Conservation (phyloP, 2,329 filamentous ascomycete genomes). For the Fonsecaea pugnacius region DNA sequence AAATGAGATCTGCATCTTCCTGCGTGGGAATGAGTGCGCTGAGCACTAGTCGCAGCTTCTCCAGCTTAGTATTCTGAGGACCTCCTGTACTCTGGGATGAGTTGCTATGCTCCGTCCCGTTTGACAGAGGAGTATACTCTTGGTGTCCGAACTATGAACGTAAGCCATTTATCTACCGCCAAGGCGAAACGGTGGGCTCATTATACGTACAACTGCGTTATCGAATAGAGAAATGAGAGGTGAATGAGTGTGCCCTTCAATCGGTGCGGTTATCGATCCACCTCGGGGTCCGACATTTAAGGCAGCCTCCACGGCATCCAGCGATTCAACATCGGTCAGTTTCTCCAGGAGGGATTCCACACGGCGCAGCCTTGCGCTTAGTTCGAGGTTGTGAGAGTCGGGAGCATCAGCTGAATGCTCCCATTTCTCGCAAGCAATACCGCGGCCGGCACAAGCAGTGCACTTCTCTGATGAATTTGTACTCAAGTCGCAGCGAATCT, state of each 20-base stretch:
- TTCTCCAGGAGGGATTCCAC: slow-evolving; percentile 9
- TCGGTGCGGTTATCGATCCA: slow-evolving; percentile 11
- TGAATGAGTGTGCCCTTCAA: slow-evolving; percentile 5
- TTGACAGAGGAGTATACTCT: slow-evolving; percentile 30
- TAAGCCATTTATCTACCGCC: background rate
- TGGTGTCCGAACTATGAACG: slow-evolving; percentile 15
- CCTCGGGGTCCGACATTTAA: background rate
- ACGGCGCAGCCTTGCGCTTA: slow-evolving; percentile 11
- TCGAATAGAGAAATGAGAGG: slow-evolving; percentile 19
- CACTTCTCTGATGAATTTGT: slow-evolving; percentile 48
- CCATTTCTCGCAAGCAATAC: slow-evolving; percentile 40
- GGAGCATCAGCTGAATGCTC: slow-evolving; percentile 24
- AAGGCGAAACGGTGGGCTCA: background rate
- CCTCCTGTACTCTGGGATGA: background rate
- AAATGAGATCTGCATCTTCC: slow-evolving; percentile 43
- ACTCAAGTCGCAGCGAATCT: slow-evolving; percentile 57
- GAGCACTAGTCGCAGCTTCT: slow-evolving; percentile 12
- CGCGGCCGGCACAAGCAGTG: slow-evolving; percentile 52
- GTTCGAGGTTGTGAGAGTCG: slow-evolving; percentile 6
- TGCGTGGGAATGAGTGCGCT: slow-evolving; percentile 11
- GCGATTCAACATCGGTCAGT: slow-evolving; percentile 3
- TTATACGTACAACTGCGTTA: slow-evolving; percentile 8
- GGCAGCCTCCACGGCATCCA: background rate
- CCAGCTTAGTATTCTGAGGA: background rate
- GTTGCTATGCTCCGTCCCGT: background rate